Base-by-base conservation (phyloP, 2,329 filamentous ascomycete species). In the Phoma herbarum region DNA sequence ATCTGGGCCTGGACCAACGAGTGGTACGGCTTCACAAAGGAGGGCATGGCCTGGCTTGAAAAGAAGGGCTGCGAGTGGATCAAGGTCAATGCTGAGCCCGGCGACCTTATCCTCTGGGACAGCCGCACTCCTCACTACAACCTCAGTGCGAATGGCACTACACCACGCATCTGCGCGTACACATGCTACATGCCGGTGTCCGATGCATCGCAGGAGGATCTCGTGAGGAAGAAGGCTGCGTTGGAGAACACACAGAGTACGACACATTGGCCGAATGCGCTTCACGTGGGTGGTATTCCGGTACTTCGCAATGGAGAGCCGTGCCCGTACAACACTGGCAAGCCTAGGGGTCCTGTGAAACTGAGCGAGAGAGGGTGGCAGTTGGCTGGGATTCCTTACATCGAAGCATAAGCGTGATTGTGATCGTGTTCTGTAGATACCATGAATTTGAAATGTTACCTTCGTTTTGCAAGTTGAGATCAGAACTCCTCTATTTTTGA, bases 191-290 rank as follows among this genome's bases (percentile, higher is more conserved):
- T 35, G 31, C 31, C 31, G 31, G 48, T 51, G 9, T 42, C 47
- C 11, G 47, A 50, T 42, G 47, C 47, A 11, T 42, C 12, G 10
- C 23, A 25, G 10, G 35, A 50, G 35, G 35, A 50, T 4, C 22
- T 50, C 18, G 12, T 50, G n/a, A 29, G 41, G 33, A 50, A 50
- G 47, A 50, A 50, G n/a, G 23, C 20, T 29, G 47, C 47, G 4
- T 20, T 42, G 10, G 25, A 26, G 23, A 29, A 41, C 2, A 42
- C n/a, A 25, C 28, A 20, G 4, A 26, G 47, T n/a, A 50, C 47
- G 9, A 50, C 47, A 5, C 47, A 50, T 26, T 50, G 47, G 47
- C 35, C 47, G 9, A 29, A 50, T 26, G 47, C 47, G 20, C 47
- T 50, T 28, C 47, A 50, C 12, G 47, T 50, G 16, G 47, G 47